Base-by-base conservation (phyloP, 371 early-diverging fungal genomes). In the Mucor mucedo region DNA sequence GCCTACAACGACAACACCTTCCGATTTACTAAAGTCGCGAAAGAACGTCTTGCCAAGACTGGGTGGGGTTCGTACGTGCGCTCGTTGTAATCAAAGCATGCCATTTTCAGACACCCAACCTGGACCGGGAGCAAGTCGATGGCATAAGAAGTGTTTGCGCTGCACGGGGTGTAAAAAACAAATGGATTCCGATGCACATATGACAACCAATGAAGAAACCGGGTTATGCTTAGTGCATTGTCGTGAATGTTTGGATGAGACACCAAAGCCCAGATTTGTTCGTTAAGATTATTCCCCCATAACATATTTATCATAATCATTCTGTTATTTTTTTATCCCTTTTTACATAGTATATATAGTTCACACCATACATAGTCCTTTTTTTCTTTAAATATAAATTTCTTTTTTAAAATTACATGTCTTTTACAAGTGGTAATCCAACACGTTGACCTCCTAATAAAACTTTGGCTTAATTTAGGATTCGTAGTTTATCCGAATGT, bases 81-180 rank as follows among this genome's bases (percentile, higher is more conserved):
- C 82, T 28, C 71, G 82, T 14, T 85, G 85, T 52, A 72, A 72
- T 14, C 67, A 75, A 45, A 72, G 82, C 27, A 74, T 85, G 42
- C 75, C 79, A 3, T 69, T 85, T 52, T 72, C 75, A 54, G 85
- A 85, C 33, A 76, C 79, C 21, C 77, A 77, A 1, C 79, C 78
- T 1, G 85, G 85, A 4, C 85, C 85, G 9, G 72, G 76, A 41
- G 80, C 75, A 5, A 80, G 72, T 14, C 73, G 77, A 48, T 85
- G 85, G 85, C 85, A 85, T 56, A 83, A 79, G 38, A 80, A 79
- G 60, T 85, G 85, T 38, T 63, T 85, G 39, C 72, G 71, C 11
- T 85, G 85, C 57, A 64, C 68, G 4, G 69, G 65, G 1, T 85
- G 85, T 59, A 78, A 76, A 33, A 85, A 85, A 55, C 75, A 71